Evolutionary conservation across 148 eudicot genomes (phyloP), one percentile per base, ranked within the genome.

Genomic region (Cornus controversa): DNA sequence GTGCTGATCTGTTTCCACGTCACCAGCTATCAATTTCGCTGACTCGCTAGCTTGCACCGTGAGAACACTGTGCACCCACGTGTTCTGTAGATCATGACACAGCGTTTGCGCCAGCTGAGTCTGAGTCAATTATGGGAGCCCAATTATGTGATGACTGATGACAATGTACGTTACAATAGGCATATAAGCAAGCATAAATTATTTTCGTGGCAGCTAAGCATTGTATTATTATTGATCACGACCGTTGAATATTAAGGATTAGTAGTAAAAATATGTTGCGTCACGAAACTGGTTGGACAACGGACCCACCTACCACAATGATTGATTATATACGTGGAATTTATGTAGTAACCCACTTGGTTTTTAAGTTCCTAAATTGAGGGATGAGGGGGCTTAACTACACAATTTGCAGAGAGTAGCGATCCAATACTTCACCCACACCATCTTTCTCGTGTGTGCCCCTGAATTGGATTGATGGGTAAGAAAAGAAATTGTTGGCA

Each of bases 1-100:
- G 36, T 40, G 72, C n/a, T 79, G 66, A 79, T 53, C 31, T 66
- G 71, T 79, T 66, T 66, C 81, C 81, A 72, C 77, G 57, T 79
- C 77, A 79, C 67, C 57, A 0, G 22, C 1, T 23, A 8, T 1
- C 14, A 10, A 1, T 47, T 47, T n/a, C n/a, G n/a, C n/a, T 13
- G 15, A n/a, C n/a, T n/a, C 57, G 18, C 42, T 18, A 2, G 76
- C 50, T 50, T 74, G n/a, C 3, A 62, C 22, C 27, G 18, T 2
- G 20, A 45, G 29, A 11, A 58, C 69, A 29, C 8, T 7, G 10
- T 5, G 34, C 34, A 31, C 34, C 7, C 60, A 20, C 42, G 73
- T 42, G 20, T 20, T 18, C 25, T 14, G 25, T 31, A 20, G 47
- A 34, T 36, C 8, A 20, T 28, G 2, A 34, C 71, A 68, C 23